These are phyloP conservation scores for Eremothecium gossypii DNA, from an alignment of 1,139 yeast genomes.

Conservation along the genomic window DNA sequence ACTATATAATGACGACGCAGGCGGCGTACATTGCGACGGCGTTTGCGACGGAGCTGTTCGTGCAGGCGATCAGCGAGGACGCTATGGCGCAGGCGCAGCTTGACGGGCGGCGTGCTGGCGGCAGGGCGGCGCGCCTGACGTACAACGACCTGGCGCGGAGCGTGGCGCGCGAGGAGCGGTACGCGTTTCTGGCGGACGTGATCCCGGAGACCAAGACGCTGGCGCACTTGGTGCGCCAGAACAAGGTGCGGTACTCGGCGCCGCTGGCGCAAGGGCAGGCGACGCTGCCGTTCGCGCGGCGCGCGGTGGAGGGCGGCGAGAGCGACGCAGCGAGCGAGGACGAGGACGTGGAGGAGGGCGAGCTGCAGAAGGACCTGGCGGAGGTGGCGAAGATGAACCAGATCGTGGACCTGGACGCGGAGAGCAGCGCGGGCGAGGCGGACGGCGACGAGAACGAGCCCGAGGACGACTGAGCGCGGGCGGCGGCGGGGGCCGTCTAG, in stretches of 20 bases:
- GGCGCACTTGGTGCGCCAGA: conserved; percentile 41
- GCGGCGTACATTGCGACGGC: conserved; percentile 78
- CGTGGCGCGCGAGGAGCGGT: conserved; percentile 55
- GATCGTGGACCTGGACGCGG: conserved; percentile 5
- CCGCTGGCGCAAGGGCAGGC: conserved; percentile 9
- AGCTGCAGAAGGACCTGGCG: conserved; percentile 15
- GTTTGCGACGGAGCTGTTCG: conserved; percentile 77
- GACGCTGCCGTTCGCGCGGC: conserved; percentile 8
- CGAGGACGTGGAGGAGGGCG: conserved; percentile 15
- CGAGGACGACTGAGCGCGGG: not conserved
- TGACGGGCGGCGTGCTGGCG: conserved; percentile 8
- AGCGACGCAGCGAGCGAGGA: conserved; percentile 17
- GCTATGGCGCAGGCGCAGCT: conserved; percentile 42
- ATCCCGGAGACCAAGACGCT: conserved; percentile 56
- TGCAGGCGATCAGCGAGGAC: conserved; percentile 72
- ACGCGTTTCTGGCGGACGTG: conserved; percentile 57
- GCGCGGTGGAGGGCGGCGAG: conserved; percentile 7
- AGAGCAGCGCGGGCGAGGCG: not conserved
- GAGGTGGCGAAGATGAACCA: conserved; percentile 8
- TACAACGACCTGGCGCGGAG: conserved; percentile 73
- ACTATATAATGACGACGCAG: conserved; percentile 64
- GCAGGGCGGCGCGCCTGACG: conserved; percentile 16
- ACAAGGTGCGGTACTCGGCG: conserved; percentile 34
- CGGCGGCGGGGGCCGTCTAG: not conserved
- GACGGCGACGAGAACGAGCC: conserved; percentile 1